Percentiles rank a stretch among this genome's conserved stretches.
phyloP scores from a whole-genome alignment of 2,329 filamentous ascomycete genomes.

The Trichoderma oligosporum region DNA sequence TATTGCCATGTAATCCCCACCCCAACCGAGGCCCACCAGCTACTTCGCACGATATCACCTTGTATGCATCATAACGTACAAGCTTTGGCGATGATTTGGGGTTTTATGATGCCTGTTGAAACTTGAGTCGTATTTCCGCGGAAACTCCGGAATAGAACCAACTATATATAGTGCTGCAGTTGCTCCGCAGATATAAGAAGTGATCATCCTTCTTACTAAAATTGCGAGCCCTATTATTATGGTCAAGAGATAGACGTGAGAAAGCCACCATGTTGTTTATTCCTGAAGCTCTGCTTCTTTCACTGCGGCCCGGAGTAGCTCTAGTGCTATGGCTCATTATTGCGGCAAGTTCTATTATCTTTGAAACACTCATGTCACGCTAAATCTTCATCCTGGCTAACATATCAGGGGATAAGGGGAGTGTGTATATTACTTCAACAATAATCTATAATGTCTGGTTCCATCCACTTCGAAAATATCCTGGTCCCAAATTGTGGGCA shows the following conservation, averaged over 20 bases:
- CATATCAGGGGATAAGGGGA: background rate
- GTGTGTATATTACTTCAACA: background rate
- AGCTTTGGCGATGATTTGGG: background rate
- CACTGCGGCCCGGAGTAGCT: background rate
- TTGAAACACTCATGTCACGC: background rate
- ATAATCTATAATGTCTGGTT: conserved; percentile 17
- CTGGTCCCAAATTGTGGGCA: conserved; percentile 9
- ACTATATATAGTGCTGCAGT: background rate
- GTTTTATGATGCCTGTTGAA: background rate
- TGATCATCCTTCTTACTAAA: background rate
- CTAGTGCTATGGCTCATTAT: background rate
- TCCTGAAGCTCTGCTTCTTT: background rate
- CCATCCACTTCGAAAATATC: conserved; percentile 16
- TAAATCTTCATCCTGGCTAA: background rate
- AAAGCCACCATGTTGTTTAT: background rate
- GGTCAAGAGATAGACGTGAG: background rate
- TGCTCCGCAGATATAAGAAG: background rate
- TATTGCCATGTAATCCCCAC: no score
- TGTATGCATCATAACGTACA: background rate
- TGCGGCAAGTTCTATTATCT: background rate
- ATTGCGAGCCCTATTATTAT: background rate
- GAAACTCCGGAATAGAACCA: background rate
- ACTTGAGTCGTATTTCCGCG: background rate
- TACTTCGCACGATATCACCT: background rate
- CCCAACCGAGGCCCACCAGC: conserved; percentile 50